Evolutionary conservation across 2,329 filamentous ascomycete species (phyloP), one percentile per base, ranked within the genome.

Genomic region (Aspergillus chevalieri): DNA sequence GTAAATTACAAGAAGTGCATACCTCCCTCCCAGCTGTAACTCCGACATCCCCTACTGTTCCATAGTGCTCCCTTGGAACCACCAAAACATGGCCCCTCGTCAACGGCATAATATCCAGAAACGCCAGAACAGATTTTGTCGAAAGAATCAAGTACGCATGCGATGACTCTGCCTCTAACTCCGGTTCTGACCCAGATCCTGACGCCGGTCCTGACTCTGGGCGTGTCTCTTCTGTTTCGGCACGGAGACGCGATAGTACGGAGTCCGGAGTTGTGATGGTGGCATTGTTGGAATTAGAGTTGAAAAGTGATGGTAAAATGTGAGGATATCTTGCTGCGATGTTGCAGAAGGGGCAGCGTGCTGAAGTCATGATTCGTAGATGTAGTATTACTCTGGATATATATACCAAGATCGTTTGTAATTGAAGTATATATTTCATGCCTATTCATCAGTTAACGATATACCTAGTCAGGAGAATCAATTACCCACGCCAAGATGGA

Each of bases 41-140:
- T 0, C 75, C 77, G 46, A 91, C 77, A 64, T 91, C 86, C 2
- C 82, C 84, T 34, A 96, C 76, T 65, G 91, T 95, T 54, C 84
- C 80, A 49, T 83, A 80, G 74, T 97, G 93, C 33, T 74, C 65
- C 38, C 93, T 80, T 7, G 90, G 87, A 48, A 86, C 88, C 30
- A 97, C 78, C 0, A 97, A 79, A 6, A 96, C 70, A 74, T 97
- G 92, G 1, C 91, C 91, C 0, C 77, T 77, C 0, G 87, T 86
- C 46, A 97, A 81, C 1, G 93, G 93, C 75, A 94, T 81, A 62
- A 96, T 95, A 72, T 97, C 92, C 59, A 97, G 79, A 71, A 97
- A 97, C 39, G 90, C 90, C 54, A 97, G 73, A 24, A 93, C 82
- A 53, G 83, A 69, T 1, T 83, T 83, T 1, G 88, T 93, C 2